Evolutionary conservation across 2,329 filamentous ascomycete species (phyloP).

Genomic region (Sphaceloma murrayae): DNA sequence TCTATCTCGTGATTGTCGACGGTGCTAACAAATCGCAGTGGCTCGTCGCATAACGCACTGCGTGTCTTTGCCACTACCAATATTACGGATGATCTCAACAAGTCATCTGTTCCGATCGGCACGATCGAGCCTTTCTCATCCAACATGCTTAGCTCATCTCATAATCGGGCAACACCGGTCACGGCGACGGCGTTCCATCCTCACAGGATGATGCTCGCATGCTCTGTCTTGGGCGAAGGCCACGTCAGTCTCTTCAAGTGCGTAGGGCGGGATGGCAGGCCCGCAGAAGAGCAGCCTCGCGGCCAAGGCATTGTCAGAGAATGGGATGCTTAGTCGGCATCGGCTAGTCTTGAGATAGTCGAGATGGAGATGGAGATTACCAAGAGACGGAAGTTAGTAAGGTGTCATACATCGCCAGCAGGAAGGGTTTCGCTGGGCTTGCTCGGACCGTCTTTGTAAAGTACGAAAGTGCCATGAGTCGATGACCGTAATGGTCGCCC

Average conservation of each 20-base stretch:
- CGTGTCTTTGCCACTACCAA: conserved; percentile 21
- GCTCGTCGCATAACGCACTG: conserved; percentile 20
- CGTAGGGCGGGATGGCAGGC: conserved; percentile 19
- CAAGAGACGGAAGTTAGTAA: neutral
- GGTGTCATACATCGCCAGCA: neutral
- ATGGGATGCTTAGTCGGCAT: conserved; percentile 15
- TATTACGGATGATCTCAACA: conserved; percentile 39
- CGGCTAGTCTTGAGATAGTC: neutral
- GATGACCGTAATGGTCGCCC: too few relatives aligned
- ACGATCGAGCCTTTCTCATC: conserved; percentile 68
- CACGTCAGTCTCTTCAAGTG: conserved; percentile 73
- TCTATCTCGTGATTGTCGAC: neutral
- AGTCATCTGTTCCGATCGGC: conserved; percentile 51
- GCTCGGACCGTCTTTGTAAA: too few relatives aligned
- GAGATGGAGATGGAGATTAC: neutral
- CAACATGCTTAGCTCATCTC: conserved; percentile 28
- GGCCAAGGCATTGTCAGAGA: conserved; percentile 15
- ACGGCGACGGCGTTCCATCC: conserved; percentile 90
- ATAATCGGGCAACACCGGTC: conserved; percentile 72
- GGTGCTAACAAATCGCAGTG: conserved; percentile 11
- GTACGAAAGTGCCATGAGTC: too few relatives aligned
- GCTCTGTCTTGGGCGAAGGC: conserved; percentile 74
- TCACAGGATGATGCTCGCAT: conserved; percentile 82
- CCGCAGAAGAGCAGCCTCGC: conserved; percentile 1
- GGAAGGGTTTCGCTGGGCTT: too few relatives aligned